Conservation (phyloP, 495 filamentous ascomycete species). For the Trichoderma reesei region DNA sequence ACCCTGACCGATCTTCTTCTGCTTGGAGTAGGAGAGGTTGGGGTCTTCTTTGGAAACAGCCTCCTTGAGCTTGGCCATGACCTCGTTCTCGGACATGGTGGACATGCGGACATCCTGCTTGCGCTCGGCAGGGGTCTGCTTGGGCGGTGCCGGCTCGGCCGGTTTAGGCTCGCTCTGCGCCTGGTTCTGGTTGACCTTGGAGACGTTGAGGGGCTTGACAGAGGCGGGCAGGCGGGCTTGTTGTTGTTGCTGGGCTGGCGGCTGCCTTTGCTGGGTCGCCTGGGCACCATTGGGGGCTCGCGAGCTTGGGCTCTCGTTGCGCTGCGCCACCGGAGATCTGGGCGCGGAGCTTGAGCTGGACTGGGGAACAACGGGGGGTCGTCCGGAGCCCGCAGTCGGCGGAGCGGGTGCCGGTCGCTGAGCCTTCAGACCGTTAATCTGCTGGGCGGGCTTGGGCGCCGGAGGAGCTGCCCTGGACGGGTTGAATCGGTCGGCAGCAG, state of each 20-base stretch:
- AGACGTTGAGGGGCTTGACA: slow-evolving; percentile 85
- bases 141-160: slow-evolving; percentile 70
- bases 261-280: slow-evolving; percentile 20
- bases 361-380: slow-evolving; percentile 34
- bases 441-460: slow-evolving; percentile 43
- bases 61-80: slow-evolving; percentile 87
- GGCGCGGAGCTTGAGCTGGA: slow-evolving; percentile 23
- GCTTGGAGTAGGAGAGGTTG: slow-evolving; percentile 87
- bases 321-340: slow-evolving; percentile 14
- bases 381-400: slow-evolving; percentile 29
- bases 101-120: slow-evolving; percentile 93
- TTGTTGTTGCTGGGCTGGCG: slow-evolving; percentile 33
- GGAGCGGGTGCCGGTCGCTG: slow-evolving; percentile 44
- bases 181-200: slow-evolving; percentile 58
- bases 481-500: slow-evolving; percentile 62
- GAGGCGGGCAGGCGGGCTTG: slow-evolving; percentile 54
- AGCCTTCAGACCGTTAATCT: slow-evolving; percentile 40
- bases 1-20: slow-evolving; percentile 98
- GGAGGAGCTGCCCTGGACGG: slow-evolving; percentile 61
- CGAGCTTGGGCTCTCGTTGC: slow-evolving; percentile 20
- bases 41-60: slow-evolving; percentile 91
- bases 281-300: slow-evolving; percentile 32
- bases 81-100: slow-evolving; percentile 89
- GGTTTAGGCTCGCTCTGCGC: slow-evolving; percentile 51
- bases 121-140: slow-evolving; percentile 52